These are phyloP conservation scores for Solioccasus polychromus DNA, from an alignment of 768 basidiomycete genomes.

Conservation along the genomic window DNA sequence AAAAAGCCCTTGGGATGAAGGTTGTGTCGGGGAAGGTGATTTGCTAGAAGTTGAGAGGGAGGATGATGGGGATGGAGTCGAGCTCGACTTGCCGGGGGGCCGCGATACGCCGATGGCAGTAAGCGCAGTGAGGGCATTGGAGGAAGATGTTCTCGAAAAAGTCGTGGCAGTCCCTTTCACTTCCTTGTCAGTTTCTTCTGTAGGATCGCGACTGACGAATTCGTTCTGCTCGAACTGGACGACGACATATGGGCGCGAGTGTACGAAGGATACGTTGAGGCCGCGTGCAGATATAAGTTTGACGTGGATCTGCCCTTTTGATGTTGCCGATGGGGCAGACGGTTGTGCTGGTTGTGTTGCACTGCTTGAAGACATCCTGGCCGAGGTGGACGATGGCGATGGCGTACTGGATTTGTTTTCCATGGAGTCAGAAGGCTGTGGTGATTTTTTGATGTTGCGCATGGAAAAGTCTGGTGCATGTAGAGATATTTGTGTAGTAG, in stretches of 20 bases:
- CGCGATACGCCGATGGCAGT: slow-evolving; percentile 56
- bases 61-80: slow-evolving; percentile 43
- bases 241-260: slow-evolving; percentile 86
- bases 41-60: slow-evolving; percentile 39
- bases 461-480: slow-evolving; percentile 86
- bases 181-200: slow-evolving; percentile 81
- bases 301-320: slow-evolving; percentile 84
- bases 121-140: slow-evolving; percentile 63
- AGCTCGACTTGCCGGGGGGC: slow-evolving; percentile 40
- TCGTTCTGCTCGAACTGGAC: slow-evolving; percentile 99
- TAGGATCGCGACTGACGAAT: slow-evolving; percentile 90
- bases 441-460: slow-evolving; percentile 52
- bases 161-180: slow-evolving; percentile 74
- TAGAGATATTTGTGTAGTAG: slow-evolving; percentile 67
- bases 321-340: slow-evolving; percentile 33
- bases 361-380: slow-evolving; percentile 32
- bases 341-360: slow-evolving; percentile 24
- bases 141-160: slow-evolving; percentile 55
- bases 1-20: slow-evolving; percentile 49
- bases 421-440: slow-evolving; percentile 30
- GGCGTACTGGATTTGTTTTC: slow-evolving; percentile 37
- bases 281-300: slow-evolving; percentile 91
- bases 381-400: slow-evolving; percentile 41
- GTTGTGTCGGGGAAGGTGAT: slow-evolving; percentile 28
- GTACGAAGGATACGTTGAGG: slow-evolving; percentile 66